Base-by-base conservation (phyloP, 208 protist species). In the Trypanosoma cruzi region DNA sequence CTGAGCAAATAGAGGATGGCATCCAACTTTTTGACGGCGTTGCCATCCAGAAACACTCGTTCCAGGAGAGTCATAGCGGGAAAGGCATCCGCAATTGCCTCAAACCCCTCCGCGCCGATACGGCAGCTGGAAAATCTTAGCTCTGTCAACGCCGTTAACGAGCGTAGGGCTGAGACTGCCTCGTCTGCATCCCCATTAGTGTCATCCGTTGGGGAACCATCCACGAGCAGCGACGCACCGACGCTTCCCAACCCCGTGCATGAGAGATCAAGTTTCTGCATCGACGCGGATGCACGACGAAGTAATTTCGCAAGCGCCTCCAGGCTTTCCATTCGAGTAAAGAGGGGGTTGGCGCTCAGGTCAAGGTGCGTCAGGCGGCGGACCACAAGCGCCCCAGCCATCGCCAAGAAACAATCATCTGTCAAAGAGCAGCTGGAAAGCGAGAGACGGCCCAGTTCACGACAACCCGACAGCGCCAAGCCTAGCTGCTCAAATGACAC, bases 211-310 rank as follows among this genome's bases (percentile, higher is more conserved):
- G n/a, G 10, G n/a, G 0, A 36, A 32, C 84, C 86, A 66, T 94
- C 89, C 48, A 84, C 87, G 64, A 94, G 71, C 57, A 88, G 68
- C 26, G 84, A 84, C 8, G 89, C 62, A 24, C 89, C 89, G 11
- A 89, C 49, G 64, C 85, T 84, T n/a, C 82, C 89, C 7, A 94
- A 65, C 5, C 58, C 84, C 5, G 84, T 91, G 59, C 81, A 92
- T 34, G 84, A 81, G n/a, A 92, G 71, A 63, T 94, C 86, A 10
- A 94, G 71, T 58, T 42, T 34, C 20, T 60, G 42, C 53, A 94
- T 66, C 16, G 63, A 60, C 1, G 20, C 29, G 28, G 72, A 18
- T 11, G 75, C 64, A 31, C 53, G 52, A 59, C 64, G 54, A 22
- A 94, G 79, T 42, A 90, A 54, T 22, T 29, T 31, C 14, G 73